Percentiles rank a stretch among this genome's conserved stretches.
Conservation (phyloP, 306 rosid species). For the Dryas drummondii region DNA sequence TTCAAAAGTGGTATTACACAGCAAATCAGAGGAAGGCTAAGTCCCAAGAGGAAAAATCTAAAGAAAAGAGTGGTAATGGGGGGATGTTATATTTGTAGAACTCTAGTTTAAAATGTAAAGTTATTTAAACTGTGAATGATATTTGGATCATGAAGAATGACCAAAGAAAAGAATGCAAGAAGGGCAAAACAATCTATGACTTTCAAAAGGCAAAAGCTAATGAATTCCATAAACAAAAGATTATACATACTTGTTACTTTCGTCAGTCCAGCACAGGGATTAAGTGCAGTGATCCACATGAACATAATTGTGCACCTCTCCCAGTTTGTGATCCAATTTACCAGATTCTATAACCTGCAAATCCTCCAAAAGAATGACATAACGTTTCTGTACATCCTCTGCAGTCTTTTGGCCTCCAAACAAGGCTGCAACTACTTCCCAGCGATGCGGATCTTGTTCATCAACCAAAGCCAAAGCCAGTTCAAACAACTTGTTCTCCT, state of each 20-base stretch:
- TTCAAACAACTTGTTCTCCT: slow-evolving; percentile 84
- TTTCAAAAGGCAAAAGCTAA: background rate
- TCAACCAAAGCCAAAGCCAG: slow-evolving; percentile 72
- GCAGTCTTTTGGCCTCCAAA: slow-evolving; percentile 75
- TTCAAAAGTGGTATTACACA: background rate
- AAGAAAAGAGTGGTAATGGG: background rate
- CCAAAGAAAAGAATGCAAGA: background rate
- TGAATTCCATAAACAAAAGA: background rate
- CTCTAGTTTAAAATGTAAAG: too few species aligned
- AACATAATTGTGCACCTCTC: slow-evolving; percentile 24
- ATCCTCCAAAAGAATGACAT: slow-evolving; percentile 67
- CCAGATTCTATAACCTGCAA: slow-evolving; percentile 71
- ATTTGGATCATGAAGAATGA: background rate
- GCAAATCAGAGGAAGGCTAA: background rate
- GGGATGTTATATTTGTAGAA: too few species aligned
- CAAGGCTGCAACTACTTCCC: slow-evolving; percentile 67
- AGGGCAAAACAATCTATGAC: background rate
- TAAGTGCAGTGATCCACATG: slow-evolving; percentile 28
- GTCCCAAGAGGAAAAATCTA: background rate
- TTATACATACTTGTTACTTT: slow-evolving; percentile 18
- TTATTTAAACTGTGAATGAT: background rate
- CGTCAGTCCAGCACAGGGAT: slow-evolving; percentile 37
- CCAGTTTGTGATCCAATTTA: slow-evolving; percentile 49
- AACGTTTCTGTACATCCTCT: slow-evolving; percentile 60
- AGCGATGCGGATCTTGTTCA: slow-evolving; percentile 62